Conservation (phyloP, 495 filamentous ascomycete genomes). For the Baudoinia panamericana region DNA sequence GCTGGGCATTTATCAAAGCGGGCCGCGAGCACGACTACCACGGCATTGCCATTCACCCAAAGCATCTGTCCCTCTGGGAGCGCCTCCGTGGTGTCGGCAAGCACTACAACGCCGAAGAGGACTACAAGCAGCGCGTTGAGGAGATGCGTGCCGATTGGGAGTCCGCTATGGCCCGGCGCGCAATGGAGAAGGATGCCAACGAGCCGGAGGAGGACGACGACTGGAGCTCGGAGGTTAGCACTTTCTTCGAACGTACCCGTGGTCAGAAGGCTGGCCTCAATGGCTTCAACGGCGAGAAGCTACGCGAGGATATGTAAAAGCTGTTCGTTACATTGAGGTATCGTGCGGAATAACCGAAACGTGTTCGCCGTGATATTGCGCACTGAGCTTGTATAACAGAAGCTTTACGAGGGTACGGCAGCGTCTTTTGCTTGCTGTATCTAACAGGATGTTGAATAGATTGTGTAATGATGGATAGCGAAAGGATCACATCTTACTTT, state of each 20-base stretch:
- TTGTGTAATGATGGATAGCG: too few species aligned
- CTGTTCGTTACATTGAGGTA: too few species aligned
- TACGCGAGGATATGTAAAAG: background rate
- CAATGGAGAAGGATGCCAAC: constrained; percentile 34
- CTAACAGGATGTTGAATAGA: too few species aligned
- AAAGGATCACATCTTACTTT: too few species aligned
- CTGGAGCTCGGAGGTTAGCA: constrained; percentile 30
- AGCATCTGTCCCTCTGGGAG: constrained; percentile 75
- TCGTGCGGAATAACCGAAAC: too few species aligned
- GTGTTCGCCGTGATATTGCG: too few species aligned
- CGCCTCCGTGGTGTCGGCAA: constrained; percentile 55
- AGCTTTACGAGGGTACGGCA: too few species aligned
- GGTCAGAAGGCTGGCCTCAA: constrained; percentile 1
- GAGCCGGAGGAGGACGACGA: constrained; percentile 27
- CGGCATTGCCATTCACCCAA: constrained; percentile 72
- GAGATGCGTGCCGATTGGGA: constrained; percentile 65
- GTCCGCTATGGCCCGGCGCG: constrained; percentile 35
- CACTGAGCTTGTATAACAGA: too few species aligned
- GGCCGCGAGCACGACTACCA: constrained; percentile 70
- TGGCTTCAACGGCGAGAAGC: constrained; percentile 1
- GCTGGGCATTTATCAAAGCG: constrained; percentile 65
- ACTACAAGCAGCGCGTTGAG: constrained; percentile 64
- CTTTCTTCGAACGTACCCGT: constrained; percentile 32
- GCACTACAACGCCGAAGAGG: constrained; percentile 62
- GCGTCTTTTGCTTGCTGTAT: too few species aligned